These are phyloP conservation scores for Aureobasidium sp. DNA, from an alignment of 2,329 filamentous ascomycete genomes.

Conservation along the genomic window DNA sequence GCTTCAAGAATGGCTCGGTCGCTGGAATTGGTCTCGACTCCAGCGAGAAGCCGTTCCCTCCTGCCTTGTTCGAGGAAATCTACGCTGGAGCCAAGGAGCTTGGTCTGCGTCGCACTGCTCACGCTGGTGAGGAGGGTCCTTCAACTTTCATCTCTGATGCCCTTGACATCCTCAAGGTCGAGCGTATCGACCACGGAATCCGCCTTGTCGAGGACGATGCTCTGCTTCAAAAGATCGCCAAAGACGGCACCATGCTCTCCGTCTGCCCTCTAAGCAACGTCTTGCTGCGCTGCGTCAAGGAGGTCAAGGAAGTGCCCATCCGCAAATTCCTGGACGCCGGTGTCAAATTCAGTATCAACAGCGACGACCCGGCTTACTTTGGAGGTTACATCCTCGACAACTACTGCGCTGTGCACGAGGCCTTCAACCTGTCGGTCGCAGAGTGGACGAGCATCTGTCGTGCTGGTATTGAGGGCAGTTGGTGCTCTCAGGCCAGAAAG, in stretches of 20 bases:
- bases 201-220: conserved; percentile 53
- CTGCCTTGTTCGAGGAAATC: conserved; percentile 52
- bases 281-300: conserved; percentile 49
- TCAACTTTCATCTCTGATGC: conserved; percentile 58
- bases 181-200: conserved; percentile 70
- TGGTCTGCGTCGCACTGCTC: conserved; percentile 59
- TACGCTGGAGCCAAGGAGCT: conserved; percentile 49
- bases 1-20: conserved; percentile 47
- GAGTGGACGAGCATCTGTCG: conserved; percentile 62
- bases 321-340: conserved; percentile 55
- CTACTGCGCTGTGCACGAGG: conserved; percentile 68
- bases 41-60: conserved; percentile 43
- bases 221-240: conserved; percentile 53
- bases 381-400: conserved; percentile 69
- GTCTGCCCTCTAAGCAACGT: conserved; percentile 71
- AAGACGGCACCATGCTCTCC: conserved; percentile 55
- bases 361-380: conserved; percentile 70
- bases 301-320: conserved; percentile 53
- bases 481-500: conserved; percentile 61
- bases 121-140: conserved; percentile 70
- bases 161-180: conserved; percentile 53
- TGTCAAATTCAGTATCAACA: conserved; percentile 65
- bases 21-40: conserved; percentile 62
- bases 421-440: conserved; percentile 53
- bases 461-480: conserved; percentile 60